phyloP scores from a whole-genome alignment of 1,139 yeast species.

The Yamadazyma oceani region DNA sequence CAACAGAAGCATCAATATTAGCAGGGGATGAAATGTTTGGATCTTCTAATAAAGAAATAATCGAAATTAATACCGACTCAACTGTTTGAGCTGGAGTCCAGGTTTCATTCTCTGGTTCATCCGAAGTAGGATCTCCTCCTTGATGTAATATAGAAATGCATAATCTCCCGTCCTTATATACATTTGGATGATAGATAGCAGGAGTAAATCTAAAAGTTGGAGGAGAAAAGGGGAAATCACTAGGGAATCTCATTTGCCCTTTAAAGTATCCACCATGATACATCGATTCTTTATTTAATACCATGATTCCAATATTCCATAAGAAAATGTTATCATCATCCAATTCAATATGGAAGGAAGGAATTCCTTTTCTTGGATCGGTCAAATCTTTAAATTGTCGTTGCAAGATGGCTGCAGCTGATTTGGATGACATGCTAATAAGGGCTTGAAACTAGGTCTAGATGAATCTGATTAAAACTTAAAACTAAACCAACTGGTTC shows the following conservation, averaged over 20 bases:
- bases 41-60: slow-evolving; percentile 85
- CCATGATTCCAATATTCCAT: slow-evolving; percentile 95
- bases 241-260: slow-evolving; percentile 92
- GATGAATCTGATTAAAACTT: too few relatives aligned
- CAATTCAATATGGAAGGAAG: slow-evolving; percentile 83
- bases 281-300: slow-evolving; percentile 81
- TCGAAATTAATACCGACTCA: slow-evolving; percentile 85
- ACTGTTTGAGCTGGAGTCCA: slow-evolving; percentile 98
- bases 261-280: slow-evolving; percentile 96
- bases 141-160: slow-evolving; percentile 92
- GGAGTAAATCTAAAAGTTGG: slow-evolving; percentile 94
- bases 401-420: slow-evolving; percentile 78
- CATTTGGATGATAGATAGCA: slow-evolving; percentile 92
- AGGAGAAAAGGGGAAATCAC: slow-evolving; percentile 87
- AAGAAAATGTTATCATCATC: slow-evolving; percentile 89
- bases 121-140: slow-evolving; percentile 84
- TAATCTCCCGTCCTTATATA: slow-evolving; percentile 87
- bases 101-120: slow-evolving; percentile 88
- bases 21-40: slow-evolving; percentile 95
- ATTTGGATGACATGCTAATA: slow-evolving; percentile 43
- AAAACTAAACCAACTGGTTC: too few relatives aligned
- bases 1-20: slow-evolving; percentile 93
- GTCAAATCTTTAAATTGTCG: slow-evolving; percentile 94
- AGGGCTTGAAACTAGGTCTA: too few relatives aligned
- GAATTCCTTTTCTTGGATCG: slow-evolving; percentile 89